phyloP scores from a whole-genome alignment of 2,329 filamentous ascomycete genomes.

The Daldinia sp. region DNA sequence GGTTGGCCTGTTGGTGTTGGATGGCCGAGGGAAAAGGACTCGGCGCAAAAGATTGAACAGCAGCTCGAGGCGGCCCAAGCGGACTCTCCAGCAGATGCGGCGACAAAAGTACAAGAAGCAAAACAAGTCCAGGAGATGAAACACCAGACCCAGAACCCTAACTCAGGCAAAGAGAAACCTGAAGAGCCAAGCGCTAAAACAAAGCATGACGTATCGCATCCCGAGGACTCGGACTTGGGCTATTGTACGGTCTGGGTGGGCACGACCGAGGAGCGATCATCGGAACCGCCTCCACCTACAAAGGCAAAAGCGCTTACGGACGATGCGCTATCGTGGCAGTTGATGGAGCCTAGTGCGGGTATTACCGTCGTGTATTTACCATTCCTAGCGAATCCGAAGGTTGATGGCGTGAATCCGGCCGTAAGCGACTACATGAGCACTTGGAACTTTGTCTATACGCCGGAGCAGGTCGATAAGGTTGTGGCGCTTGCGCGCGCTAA shows the following conservation, averaged over 20 bases:
- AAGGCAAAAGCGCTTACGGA: slow-evolving; percentile 66
- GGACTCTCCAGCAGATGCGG: slow-evolving; percentile 65
- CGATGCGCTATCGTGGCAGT: slow-evolving; percentile 67
- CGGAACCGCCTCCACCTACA: slow-evolving; percentile 59
- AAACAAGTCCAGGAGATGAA: slow-evolving; percentile 49
- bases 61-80: slow-evolving; percentile 75
- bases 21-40: slow-evolving; percentile 76
- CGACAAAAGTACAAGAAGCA: slow-evolving; percentile 70
- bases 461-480: slow-evolving; percentile 86
- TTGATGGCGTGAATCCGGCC: slow-evolving; percentile 82
- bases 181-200: slow-evolving; percentile 43
- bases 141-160: slow-evolving; percentile 50
- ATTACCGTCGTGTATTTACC: slow-evolving; percentile 92
- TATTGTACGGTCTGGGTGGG: slow-evolving; percentile 98
- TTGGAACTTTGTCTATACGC: slow-evolving; percentile 98
- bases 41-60: slow-evolving; percentile 65
- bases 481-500: slow-evolving; percentile 85
- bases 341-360: slow-evolving; percentile 81
- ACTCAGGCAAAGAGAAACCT: slow-evolving; percentile 18
- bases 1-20: slow-evolving; percentile 96
- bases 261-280: slow-evolving; percentile 75
- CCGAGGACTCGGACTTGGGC: slow-evolving; percentile 70
- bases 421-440: slow-evolving; percentile 88
- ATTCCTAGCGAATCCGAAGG: slow-evolving; percentile 81
- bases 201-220: slow-evolving; percentile 53